Base-by-base conservation (phyloP, 164 flowering plant species). In the Santalum album region DNA sequence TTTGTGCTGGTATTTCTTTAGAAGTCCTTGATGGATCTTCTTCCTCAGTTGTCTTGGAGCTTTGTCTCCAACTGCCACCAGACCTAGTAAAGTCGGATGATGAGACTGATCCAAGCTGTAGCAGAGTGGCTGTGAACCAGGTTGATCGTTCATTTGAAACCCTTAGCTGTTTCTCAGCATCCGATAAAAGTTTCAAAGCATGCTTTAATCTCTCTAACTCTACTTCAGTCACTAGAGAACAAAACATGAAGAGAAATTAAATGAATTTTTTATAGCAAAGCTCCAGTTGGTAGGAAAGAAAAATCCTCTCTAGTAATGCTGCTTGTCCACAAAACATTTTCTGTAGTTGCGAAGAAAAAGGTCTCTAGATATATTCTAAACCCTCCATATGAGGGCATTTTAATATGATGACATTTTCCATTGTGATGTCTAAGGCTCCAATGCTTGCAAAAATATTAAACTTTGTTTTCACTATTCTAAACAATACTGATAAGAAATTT, bases 151-250 rank as follows among this genome's bases (percentile, higher is more conserved):
- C 97, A 64, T 77, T 82, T 23, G 96, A 80, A 66, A 73, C 75
- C 65, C 95, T 77, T n/a, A 94, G 74, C 71, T 90, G 99, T 68
- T 90, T 94, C 75, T 94, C 96, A 24, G 97, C 95, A 63, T 94
- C 96, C 1, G 91, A 90, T 49, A 94, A 92, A 69, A 90, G 83
- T 71, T 78, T 90, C 46, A 94, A 57, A 27, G 97, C 96, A 53
- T 81, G 82, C 72, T 84, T 89, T 49, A 94, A 61, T 57, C 81
- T 80, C 64, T 82, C 88, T 61, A 87, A 18, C 57, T 90, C 97
- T 48, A 78, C 66, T 67, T 87, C 96, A 48, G 73, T 79, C 75
- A 90, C 99, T 94, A 73, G 40, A 67, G 15, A 54, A 55, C 14
- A 32, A 47, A 38, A 56, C 56, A 35, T 19, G 42, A 15, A 39